Evolutionary conservation across 805 yeast species (phyloP), one percentile per base, ranked within the genome.

Genomic region (Ogataea angusta): DNA sequence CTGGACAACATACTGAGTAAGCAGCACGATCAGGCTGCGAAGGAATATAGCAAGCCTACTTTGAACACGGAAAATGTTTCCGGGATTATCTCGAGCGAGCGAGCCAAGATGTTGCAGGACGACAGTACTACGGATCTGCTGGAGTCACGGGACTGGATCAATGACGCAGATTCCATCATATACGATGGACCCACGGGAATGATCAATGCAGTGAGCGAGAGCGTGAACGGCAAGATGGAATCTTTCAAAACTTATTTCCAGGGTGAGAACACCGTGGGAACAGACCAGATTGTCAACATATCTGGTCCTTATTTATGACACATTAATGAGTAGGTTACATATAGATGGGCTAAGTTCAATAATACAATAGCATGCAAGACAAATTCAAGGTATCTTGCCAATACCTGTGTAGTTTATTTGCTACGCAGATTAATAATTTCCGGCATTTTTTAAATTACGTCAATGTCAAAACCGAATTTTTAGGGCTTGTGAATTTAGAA

Each of bases 171-270:
- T 13, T 61, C 72, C 2, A 52, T 69, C 8, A 42, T 49, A 21
- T 60, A 64, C 60, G 82, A 80, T 27, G 90, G 90, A 0, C 85
- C 89, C 0, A 78, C 90, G 0, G 89, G 90, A 0, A 65, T 82
- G 67, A 63, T 83, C 15, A 72, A 80, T 16, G 80, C 84, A 14
- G 74, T 82, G 5, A 74, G 81, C 30, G 87, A 80, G 42, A 65
- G 45, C 9, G 52, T 54, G 7, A 57, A 51, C 34, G 60, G 48
- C 10, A 48, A 53, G 7, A 40, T 54, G 27, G 58, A 50, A 28
- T 48, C 56, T 12, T 45, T 58, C 44, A 52, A 58, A 17, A 51
- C 49, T 5, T 33, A 56, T 4, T 52, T 56, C 32, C 42, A 34
- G 4, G 37, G 37, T 10, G 43, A 31, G n/a, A 32, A 27, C 12